Evolutionary conservation across 305 asterid species (phyloP), one percentile per base, ranked within the genome.

Genomic region (Ajuga reptans): DNA sequence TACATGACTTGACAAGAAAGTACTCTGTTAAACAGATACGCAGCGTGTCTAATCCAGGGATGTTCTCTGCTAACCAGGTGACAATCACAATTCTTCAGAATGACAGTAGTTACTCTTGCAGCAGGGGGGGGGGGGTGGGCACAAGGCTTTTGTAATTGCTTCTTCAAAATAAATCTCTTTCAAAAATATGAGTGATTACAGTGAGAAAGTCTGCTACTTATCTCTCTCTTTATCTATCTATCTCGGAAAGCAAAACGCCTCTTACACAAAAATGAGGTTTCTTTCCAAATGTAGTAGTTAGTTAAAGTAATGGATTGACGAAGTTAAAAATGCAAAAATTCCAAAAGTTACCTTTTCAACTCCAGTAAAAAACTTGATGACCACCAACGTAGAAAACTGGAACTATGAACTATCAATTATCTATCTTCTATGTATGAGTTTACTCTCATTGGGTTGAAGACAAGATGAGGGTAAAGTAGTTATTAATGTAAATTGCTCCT

Each of bases 31-130:
- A 43, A 65, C 89, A 93, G 99, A 83, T 93, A 76, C 57, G 63
- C 68, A 84, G 91, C 83, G 71, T 87, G 72, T 77, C 92, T 50
- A 93, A 93, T 79, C 99, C 99, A 42, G 99, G 99, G 70, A 75
- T 72, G 66, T 88, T 90, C 79, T 78, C 67, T 65, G 97, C 90
- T 16, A 84, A 90, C 71, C 88, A 89, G 99, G 99, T 92, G 66
- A 65, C 9, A 45, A 58, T 41, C 17, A 62, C 39, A 27, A 71
- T n/a, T 47, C 70, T 53, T 41, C 41, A 66, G 43, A 16, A 14
- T 58, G 64, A 36, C 62, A 53, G 51, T 21, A 4, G 55, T 37
- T 56, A 10, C 47, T 59, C 55, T 17, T 24, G 9, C 43, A 41
- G 53, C 5, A 34, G 15, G 39, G 15, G 9, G 37, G 62, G 53